phyloP scores from a whole-genome alignment of 148 eudicot species.

The Chenopodium album region DNA sequence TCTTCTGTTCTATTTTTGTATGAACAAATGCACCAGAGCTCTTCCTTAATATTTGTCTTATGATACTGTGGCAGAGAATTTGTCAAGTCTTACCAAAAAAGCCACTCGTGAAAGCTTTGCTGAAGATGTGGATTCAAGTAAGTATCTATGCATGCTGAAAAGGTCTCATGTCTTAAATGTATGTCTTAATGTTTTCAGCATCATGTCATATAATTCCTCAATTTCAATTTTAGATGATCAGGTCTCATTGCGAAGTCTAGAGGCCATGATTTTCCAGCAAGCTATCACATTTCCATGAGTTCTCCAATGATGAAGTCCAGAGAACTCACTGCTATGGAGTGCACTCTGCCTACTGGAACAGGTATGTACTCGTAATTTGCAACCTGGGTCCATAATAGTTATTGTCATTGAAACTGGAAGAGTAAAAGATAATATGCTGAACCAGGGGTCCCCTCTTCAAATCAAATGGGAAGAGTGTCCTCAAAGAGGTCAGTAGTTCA shows the following conservation, averaged over 20 bases:
- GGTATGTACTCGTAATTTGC: constrained; percentile 38
- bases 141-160: constrained; percentile 1
- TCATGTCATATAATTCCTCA: neutral
- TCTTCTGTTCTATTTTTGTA: constrained; percentile 7
- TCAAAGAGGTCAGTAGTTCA: constrained; percentile 28
- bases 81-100: constrained; percentile 21
- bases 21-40: neutral
- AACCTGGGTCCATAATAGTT: neutral
- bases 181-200: neutral
- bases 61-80: constrained; percentile 21
- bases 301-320: constrained; percentile 4
- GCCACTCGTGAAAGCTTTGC: constrained; percentile 14
- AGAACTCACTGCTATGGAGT: constrained; percentile 29
- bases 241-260: neutral
- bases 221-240: neutral
- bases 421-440: constrained; percentile 25
- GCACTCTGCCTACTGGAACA: constrained; percentile 32
- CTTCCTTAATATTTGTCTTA: constrained; percentile 11
- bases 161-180: neutral
- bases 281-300: constrained; percentile 17
- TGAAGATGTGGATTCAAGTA: constrained; percentile 26
- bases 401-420: neutral
- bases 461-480: constrained; percentile 23
- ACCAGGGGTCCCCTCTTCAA: constrained; percentile 47
- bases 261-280: constrained; percentile 19